phyloP scores from a whole-genome alignment of 768 basidiomycete genomes.

The Strobilomyces confusus region DNA sequence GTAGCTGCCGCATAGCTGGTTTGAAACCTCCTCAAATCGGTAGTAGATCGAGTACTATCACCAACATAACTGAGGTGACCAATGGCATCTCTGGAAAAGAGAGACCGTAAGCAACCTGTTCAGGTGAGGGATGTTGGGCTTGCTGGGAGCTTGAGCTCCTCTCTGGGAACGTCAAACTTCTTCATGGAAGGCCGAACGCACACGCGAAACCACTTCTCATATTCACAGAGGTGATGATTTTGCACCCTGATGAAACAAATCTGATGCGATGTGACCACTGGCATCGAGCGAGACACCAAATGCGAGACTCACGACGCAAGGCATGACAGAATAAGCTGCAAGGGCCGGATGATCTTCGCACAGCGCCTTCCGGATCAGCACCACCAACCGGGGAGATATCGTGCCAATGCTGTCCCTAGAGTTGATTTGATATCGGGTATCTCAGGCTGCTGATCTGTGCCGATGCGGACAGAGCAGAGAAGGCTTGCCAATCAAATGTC shows the following conservation, averaged over 20 bases:
- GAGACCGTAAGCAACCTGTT: slow-evolving; percentile 69
- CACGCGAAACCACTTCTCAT: slow-evolving; percentile 57
- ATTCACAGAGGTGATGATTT: slow-evolving; percentile 76
- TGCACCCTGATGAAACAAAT: slow-evolving; percentile 82
- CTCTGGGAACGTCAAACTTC: slow-evolving; percentile 58
- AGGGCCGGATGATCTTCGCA: slow-evolving; percentile 41
- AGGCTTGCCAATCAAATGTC: slow-evolving; percentile 50
- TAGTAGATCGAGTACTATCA: slow-evolving; percentile 84
- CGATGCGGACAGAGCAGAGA: slow-evolving; percentile 70
- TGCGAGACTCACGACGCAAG: slow-evolving; percentile 56
- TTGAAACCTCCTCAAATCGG: too few relatives aligned
- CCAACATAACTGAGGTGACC: slow-evolving; percentile 27
- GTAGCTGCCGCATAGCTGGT: slow-evolving; percentile 46
- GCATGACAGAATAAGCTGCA: slow-evolving; percentile 38
- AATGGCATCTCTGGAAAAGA: not conserved
- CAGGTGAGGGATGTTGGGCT: slow-evolving; percentile 60
- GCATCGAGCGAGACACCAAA: not conserved
- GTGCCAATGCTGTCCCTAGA: slow-evolving; percentile 84
- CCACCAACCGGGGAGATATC: slow-evolving; percentile 56
- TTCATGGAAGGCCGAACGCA: slow-evolving; percentile 68
- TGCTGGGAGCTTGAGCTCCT: slow-evolving; percentile 53
- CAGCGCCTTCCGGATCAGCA: slow-evolving; percentile 56
- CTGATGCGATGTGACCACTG: slow-evolving; percentile 56
- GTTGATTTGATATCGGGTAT: slow-evolving; percentile 54
- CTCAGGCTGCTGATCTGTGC: slow-evolving; percentile 54